Percentiles rank a stretch among this genome's conserved stretches.
phyloP scores from a whole-genome alignment of 768 basidiomycete genomes.

The Sarcodon sp. region DNA sequence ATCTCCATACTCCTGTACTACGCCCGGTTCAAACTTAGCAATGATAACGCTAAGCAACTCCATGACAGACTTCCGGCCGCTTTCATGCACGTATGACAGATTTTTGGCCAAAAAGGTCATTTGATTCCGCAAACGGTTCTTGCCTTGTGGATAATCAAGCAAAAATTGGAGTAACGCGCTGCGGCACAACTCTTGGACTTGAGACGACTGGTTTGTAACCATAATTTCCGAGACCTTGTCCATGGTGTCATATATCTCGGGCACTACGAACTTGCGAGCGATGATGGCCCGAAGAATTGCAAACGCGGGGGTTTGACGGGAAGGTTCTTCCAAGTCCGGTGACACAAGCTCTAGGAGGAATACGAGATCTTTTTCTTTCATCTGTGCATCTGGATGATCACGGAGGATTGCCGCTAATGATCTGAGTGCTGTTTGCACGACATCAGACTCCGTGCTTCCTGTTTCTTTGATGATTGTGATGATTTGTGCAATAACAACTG shows the following conservation, averaged over 20 bases:
- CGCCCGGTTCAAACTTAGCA: constrained; percentile 63
- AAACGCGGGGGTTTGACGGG: constrained; percentile 78
- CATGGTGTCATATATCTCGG: constrained; percentile 97
- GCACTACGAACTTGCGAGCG: constrained; percentile 81
- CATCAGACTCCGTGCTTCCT: constrained; percentile 82
- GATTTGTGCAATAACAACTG: constrained; percentile 75
- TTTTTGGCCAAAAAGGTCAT: constrained; percentile 92
- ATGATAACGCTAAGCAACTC: constrained; percentile 82
- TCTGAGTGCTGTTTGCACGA: constrained; percentile 80
- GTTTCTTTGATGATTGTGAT: constrained; percentile 71
- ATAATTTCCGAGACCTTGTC: constrained; percentile 82
- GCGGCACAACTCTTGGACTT: constrained; percentile 87
- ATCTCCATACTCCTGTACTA: constrained; percentile 74
- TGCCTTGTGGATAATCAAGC: constrained; percentile 94
- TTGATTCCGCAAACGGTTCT: constrained; percentile 75
- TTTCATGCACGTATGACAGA: constrained; percentile 80
- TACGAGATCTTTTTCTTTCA: constrained; percentile 83
- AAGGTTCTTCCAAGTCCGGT: constrained; percentile 86
- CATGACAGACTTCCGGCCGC: constrained; percentile 87
- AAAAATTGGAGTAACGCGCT: constrained; percentile 86
- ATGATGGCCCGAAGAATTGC: constrained; percentile 84
- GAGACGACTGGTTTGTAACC: constrained; percentile 85
- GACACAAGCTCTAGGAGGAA: constrained; percentile 76
- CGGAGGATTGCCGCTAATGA: constrained; percentile 81
- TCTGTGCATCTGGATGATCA: constrained; percentile 67